A percentile compares a stretch with the other conserved stretches of the same genome.
Evolutionary conservation across 164 flowering plant species (phyloP).

Genomic region (Nelumbo lutea): DNA sequence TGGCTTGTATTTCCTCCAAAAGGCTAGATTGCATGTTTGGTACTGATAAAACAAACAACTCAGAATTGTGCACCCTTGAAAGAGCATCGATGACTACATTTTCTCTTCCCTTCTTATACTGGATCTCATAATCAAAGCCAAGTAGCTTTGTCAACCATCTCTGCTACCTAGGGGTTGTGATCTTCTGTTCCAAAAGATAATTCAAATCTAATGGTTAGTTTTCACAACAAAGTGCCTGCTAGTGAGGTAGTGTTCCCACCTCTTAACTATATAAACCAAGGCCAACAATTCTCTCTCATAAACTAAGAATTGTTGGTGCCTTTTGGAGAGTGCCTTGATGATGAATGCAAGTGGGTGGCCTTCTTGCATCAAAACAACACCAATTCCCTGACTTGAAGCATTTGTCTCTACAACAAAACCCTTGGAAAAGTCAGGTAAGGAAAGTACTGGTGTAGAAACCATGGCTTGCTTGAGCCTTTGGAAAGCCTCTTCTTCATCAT

Average conservation of each 20-base stretch:
- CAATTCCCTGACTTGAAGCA: background rate
- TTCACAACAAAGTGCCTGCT: background rate
- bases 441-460: background rate
- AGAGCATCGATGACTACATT: background rate
- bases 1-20: no score
- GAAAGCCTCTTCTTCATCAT: background rate
- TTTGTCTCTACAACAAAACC: background rate
- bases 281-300: background rate
- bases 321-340: background rate
- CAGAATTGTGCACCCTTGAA: background rate
- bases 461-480: background rate
- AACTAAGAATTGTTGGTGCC: background rate
- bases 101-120: no score
- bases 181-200: background rate
- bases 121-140: no score
- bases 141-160: background rate
- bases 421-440: background rate
- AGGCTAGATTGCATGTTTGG: no score
- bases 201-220: background rate
- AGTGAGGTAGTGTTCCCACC: background rate
- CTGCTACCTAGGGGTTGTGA: background rate
- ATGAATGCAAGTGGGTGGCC: background rate
- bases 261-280: no score
- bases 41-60: no score
- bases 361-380: background rate